A percentile compares a stretch with the other conserved stretches of the same genome.
Evolutionary conservation across 192 early-diverging fungal species (phyloP).

Genomic region (Linderina pennispora): DNA sequence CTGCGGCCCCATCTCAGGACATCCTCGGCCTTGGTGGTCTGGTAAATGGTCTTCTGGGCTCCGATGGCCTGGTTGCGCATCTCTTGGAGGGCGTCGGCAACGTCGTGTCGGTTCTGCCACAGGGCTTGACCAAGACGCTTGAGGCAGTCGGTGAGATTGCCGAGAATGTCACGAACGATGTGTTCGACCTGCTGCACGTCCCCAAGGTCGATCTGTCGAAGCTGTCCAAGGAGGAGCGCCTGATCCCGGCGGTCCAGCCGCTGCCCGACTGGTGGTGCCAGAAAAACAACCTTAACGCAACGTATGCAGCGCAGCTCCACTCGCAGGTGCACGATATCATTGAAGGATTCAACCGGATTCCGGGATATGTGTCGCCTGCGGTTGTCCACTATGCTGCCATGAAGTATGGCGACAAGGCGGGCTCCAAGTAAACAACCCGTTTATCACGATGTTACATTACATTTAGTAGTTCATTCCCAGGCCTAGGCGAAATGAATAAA

Average conservation of each 20-base stretch:
- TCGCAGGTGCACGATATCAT: conserved; percentile 39
- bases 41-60: conserved; percentile 32
- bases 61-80: conserved; percentile 35
- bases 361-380: conserved; percentile 40
- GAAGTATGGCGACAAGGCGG: conserved; percentile 36
- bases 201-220: conserved; percentile 37
- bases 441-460: background rate
- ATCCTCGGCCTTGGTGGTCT: too few relatives aligned
- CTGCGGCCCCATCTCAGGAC: too few relatives aligned
- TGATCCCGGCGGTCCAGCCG: conserved; percentile 31
- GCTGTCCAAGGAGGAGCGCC: conserved; percentile 40
- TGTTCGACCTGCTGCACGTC: conserved; percentile 41
- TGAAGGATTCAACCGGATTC: conserved; percentile 42
- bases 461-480: background rate
- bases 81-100: conserved; percentile 37
- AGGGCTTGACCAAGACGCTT: conserved; percentile 38
- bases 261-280: conserved; percentile 42
- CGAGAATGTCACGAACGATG: conserved; percentile 26
- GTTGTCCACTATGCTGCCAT: conserved; percentile 38
- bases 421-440: background rate
- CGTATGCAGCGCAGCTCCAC: conserved; percentile 37
- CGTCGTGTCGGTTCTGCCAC: conserved; percentile 40
- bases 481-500: too few relatives aligned
- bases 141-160: conserved; percentile 39
- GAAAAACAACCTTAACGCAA: conserved; percentile 41